Evolutionary conservation across 495 filamentous ascomycete species (phyloP), one percentile per base, ranked within the genome.

Genomic region (Aspergillus indologenus): DNA sequence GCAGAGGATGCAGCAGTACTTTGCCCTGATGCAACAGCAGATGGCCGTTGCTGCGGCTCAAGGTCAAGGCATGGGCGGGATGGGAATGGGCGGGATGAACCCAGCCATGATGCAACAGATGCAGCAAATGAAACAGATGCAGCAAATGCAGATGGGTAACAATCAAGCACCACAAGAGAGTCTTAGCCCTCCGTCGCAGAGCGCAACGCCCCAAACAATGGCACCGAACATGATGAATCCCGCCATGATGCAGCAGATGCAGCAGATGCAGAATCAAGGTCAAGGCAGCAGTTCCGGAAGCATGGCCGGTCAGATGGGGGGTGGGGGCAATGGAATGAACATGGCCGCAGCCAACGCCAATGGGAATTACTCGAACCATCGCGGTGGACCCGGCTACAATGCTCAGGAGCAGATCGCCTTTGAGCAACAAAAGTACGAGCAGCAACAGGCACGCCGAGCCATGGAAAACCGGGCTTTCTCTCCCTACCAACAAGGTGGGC

Each of bases 1-100:
- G 85, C 90, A 95, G 68, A 85, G 92, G 22, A 96, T 98, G 90
- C 95, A 98, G 70, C 89, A 95, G 69, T 96, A 96, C 71, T 91
- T 98, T 71, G 79, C 83, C 24, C 85, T 95, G 79, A 95, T 97
- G 90, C 92, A 96, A 73, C 90, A 94, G 71, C 76, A 85, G 60
- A 84, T 87, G 79, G 78, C 75, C 9, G 78, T 79, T 53, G 68
- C 71, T 21, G 70, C 64, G 12, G 60, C 61, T 44, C 76, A 79
- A 52, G 76, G 73, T 29, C 68, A 72, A 62, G 73, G 71, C 31
- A 78, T 79, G 72, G 71, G 69, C 20, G 80, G 80, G 51, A 88
- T 89, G 84, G 82, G 77, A 29, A 89, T 90, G 81, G 77, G 70
- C 43, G 80, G 73, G 3, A 90, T 91, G 87, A 90, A 85, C 65